Conservation (phyloP, 495 filamentous ascomycete species). For the Aspergillus panamensis region DNA sequence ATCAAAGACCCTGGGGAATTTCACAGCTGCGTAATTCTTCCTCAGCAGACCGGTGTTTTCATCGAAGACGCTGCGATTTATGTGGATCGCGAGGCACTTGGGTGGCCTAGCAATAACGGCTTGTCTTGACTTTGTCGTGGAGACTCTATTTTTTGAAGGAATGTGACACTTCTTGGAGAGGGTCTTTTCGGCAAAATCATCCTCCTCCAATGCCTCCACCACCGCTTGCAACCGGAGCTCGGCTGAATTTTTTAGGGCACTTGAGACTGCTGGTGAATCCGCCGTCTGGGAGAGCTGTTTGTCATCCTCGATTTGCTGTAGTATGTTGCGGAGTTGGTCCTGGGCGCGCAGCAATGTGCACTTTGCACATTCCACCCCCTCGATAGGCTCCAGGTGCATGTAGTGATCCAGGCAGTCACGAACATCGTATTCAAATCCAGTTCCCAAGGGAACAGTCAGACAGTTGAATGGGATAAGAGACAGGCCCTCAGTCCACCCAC, state of each 20-base stretch:
- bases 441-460: slow-evolving; percentile 75
- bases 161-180: slow-evolving; percentile 71
- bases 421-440: slow-evolving; percentile 55
- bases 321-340: slow-evolving; percentile 45
- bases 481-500: slow-evolving; percentile 82
- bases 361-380: slow-evolving; percentile 85
- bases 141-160: slow-evolving; percentile 59
- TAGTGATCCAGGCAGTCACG: slow-evolving; percentile 79
- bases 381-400: slow-evolving; percentile 77
- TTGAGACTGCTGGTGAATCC: slow-evolving; percentile 25
- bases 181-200: slow-evolving; percentile 76
- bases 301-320: slow-evolving; percentile 35
- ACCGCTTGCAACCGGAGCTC: slow-evolving; percentile 57
- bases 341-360: slow-evolving; percentile 69
- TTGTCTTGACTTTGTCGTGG: slow-evolving; percentile 82
- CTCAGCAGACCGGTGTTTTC: slow-evolving; percentile 68
- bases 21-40: slow-evolving; percentile 79
- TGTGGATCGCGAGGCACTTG: slow-evolving; percentile 72
- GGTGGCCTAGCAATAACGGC: slow-evolving; percentile 79
- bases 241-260: slow-evolving; percentile 35
- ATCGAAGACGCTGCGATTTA: slow-evolving; percentile 90
- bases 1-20: slow-evolving; percentile 70
- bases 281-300: slow-evolving; percentile 17
- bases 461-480: slow-evolving; percentile 91
- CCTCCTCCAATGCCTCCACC: slow-evolving; percentile 65